These are phyloP conservation scores for Benincasa hispida DNA, from an alignment of 306 rosid genomes.

Conservation along the genomic window DNA sequence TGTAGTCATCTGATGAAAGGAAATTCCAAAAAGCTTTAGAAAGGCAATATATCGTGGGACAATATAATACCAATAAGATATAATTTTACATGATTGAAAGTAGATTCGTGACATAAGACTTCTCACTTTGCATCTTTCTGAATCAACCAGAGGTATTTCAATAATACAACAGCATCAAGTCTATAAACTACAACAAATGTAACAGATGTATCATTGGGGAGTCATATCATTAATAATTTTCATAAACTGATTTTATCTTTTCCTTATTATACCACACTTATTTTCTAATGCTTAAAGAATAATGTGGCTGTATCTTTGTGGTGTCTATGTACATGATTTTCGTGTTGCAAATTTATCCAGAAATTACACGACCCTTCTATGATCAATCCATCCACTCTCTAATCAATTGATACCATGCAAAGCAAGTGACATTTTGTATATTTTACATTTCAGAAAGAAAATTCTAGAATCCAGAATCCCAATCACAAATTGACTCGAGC, in stretches of 20 bases:
- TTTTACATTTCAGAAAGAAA: neutral
- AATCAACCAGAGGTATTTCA: neutral
- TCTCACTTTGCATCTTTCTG: neutral
- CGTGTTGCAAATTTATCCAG: neutral
- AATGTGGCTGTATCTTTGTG: neutral
- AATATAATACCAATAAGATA: neutral
- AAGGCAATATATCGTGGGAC: neutral
- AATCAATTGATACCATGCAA: neutral
- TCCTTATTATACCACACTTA: neutral
- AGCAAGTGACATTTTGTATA: neutral
- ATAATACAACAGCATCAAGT: neutral
- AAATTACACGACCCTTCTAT: neutral
- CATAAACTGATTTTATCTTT: neutral
- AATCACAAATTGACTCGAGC: neutral
- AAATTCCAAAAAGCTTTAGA: neutral
- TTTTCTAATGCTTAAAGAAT: neutral
- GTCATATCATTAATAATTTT: neutral
- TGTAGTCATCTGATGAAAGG: neutral
- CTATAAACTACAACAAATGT: neutral
- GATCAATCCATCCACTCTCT: neutral
- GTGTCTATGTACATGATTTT: neutral
- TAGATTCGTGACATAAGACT: neutral
- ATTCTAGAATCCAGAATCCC: neutral
- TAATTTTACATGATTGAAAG: neutral
- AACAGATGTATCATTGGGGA: neutral